These are phyloP conservation scores for Thermomucor indicae-seudaticae DNA, from an alignment of 371 early-diverging fungal species.

Conservation along the genomic window DNA sequence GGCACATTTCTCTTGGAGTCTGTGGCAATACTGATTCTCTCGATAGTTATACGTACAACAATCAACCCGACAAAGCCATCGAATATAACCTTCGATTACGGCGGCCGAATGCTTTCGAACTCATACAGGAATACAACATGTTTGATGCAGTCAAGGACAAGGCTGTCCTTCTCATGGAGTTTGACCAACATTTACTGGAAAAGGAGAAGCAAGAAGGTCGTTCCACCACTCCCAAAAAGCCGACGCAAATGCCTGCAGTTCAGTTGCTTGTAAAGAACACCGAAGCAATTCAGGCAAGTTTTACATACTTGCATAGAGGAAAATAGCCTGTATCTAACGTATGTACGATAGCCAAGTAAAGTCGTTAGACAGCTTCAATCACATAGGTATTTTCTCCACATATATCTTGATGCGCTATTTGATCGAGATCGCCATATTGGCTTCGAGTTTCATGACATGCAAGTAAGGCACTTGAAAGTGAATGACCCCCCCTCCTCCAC, in stretches of 20 bases:
- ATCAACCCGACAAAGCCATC: conserved; percentile 77
- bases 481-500: neutral
- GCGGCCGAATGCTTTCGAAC: conserved; percentile 66
- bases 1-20: neutral
- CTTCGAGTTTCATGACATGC: conserved; percentile 76
- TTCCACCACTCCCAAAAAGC: conserved; percentile 14
- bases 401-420: conserved; percentile 88
- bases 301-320: neutral
- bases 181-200: conserved; percentile 65
- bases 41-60: conserved; percentile 60
- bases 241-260: conserved; percentile 57
- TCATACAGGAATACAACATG: conserved; percentile 76
- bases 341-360: conserved; percentile 39
- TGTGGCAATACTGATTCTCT: neutral
- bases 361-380: conserved; percentile 65
- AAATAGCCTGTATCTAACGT: neutral
- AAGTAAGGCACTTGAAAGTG: conserved; percentile 31
- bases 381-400: conserved; percentile 63
- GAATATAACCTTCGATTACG: conserved; percentile 73
- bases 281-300: conserved; percentile 74
- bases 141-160: conserved; percentile 76
- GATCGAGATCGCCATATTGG: conserved; percentile 69
- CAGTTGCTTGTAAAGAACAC: conserved; percentile 79
- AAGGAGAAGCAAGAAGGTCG: conserved; percentile 16
- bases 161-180: conserved; percentile 75